Evolutionary conservation across 495 filamentous ascomycete genomes (phyloP), one percentile per base, ranked within the genome.

Genomic region (Tuber magnatum): DNA sequence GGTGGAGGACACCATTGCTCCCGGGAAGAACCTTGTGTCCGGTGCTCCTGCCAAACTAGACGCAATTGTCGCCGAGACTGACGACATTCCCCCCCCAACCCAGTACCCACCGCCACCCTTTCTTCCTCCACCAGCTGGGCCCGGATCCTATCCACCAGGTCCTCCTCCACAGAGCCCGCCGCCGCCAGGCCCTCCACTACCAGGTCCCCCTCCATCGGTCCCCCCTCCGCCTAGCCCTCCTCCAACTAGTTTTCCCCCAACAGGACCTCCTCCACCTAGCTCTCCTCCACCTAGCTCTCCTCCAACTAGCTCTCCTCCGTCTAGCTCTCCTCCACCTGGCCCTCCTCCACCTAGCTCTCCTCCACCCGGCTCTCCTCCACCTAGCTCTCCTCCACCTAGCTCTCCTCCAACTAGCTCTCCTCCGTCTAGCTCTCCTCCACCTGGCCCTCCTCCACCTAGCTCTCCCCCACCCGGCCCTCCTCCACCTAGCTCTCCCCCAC

Each of bases 241-340:
- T 1, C 42, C 42, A 43, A 1, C 42, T 1, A 9, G 42, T 14
- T 9, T 12, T 14, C 32, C 48, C 39, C 20, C 75, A 46, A 12
- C 71, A 51, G 77, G 77, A 10, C 42, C 28, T 35, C 69, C 48
- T n/a, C 75, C 75, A 28, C 70, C 56, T 22, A 76, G 77, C 18
- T 42, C 28, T 35, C 48, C 48, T n/a, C 75, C 75, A 28, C 69
- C 56, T n/a, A n/a, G 77, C 76, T 9, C 51, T 40, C 39, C 28
- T 24, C n/a, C n/a, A n/a, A n/a, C n/a, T n/a, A 76, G 76, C 12
- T 35, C 28, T 42, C 46, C 43, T n/a, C 71, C 75, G 10, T 71
- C 32, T 35, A 43, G 61, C 6, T 41, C 46, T n/a, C 48, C 38
- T 14, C 72, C 76, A 20, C 56, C 35, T 38, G 65, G 43, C 6